A percentile compares a stretch with the other conserved stretches of the same genome.
These are phyloP conservation scores for Fistulinella prunicolor DNA, from an alignment of 768 basidiomycete genomes.

Conservation along the genomic window DNA sequence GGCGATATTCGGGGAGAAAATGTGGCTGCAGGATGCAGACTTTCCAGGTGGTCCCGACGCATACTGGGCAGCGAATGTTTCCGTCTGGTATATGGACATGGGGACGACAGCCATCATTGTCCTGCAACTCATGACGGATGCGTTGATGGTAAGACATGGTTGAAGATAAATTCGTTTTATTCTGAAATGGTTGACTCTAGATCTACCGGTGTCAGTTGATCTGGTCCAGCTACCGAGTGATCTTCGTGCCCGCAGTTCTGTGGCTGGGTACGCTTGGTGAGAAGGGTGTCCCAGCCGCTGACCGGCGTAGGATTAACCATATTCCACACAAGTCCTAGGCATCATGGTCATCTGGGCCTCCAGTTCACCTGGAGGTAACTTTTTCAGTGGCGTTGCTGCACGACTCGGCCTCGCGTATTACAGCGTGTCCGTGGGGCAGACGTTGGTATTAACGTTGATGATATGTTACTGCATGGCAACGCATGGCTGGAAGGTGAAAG, in stretches of 20 bases:
- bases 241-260: slow-evolving; percentile 19
- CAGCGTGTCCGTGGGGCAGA: slow-evolving; percentile 18
- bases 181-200: slow-evolving; percentile 22
- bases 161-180: not conserved
- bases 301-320: not conserved
- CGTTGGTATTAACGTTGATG: slow-evolving; percentile 17
- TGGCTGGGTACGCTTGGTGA: slow-evolving; percentile 28
- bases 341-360: slow-evolving; percentile 12
- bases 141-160: slow-evolving; percentile 32
- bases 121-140: slow-evolving; percentile 37
- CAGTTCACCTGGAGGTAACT: slow-evolving; percentile 16
- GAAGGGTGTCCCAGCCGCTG: not conserved
- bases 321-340: slow-evolving; percentile 15
- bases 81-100: slow-evolving; percentile 31
- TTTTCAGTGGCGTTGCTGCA: slow-evolving; percentile 14
- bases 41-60: slow-evolving; percentile 36
- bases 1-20: slow-evolving; percentile 31
- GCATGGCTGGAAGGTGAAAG: slow-evolving; percentile 10
- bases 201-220: slow-evolving; percentile 39
- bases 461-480: slow-evolving; percentile 20
- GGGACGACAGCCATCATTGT: slow-evolving; percentile 29
- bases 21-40: slow-evolving; percentile 34
- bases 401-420: slow-evolving; percentile 21
- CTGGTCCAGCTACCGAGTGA: slow-evolving; percentile 21
- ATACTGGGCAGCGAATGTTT: slow-evolving; percentile 28